Conservation (phyloP, 1,284 basidiomycete genomes). For the Tremellales sp. region DNA sequence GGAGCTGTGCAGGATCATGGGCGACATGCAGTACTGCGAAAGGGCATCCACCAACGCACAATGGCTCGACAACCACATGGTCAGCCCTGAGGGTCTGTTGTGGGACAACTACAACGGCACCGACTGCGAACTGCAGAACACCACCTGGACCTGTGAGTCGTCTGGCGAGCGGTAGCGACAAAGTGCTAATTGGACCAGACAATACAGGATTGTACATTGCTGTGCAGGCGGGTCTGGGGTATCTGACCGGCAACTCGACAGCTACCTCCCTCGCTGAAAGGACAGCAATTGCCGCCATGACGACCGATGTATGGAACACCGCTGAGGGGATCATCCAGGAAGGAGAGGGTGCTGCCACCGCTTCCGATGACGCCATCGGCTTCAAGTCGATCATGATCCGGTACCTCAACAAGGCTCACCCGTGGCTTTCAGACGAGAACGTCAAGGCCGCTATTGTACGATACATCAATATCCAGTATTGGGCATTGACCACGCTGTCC, state of each 20-base stretch:
- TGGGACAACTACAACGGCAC: conserved; percentile 6
- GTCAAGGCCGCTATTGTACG: conserved; percentile 9
- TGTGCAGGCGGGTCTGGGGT: conserved; percentile 9
- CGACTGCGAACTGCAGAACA: conserved; percentile 10
- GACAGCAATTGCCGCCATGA: conserved; percentile 1
- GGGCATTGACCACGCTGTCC: conserved; percentile 6
- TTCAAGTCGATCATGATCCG: conserved; percentile 19
- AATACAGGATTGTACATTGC: conserved; percentile 15
- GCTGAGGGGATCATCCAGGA: conserved; percentile 12
- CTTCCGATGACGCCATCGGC: conserved; percentile 9
- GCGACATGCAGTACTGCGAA: conserved; percentile 10
- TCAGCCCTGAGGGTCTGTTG: conserved; percentile 5
- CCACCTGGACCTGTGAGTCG: conserved; percentile 16
- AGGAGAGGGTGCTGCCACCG: conserved; percentile 4
- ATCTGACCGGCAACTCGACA: conserved; percentile 10
- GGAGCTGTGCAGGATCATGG: conserved; percentile 11
- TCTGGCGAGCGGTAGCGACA: too few species aligned
- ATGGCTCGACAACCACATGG: conserved; percentile 14
- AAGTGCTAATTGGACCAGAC: conserved; percentile 4
- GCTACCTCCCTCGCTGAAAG: conserved; percentile 7
- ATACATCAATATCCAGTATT: conserved; percentile 18
- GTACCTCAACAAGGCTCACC: conserved; percentile 1
- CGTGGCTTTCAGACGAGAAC: conserved; percentile 6
- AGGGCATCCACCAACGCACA: conserved; percentile 1
- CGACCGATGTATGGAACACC: conserved; percentile 9